Evolutionary conservation across 805 yeast genomes (phyloP), one percentile per base, ranked within the genome.

Genomic region (Candida coquimbonensis): DNA sequence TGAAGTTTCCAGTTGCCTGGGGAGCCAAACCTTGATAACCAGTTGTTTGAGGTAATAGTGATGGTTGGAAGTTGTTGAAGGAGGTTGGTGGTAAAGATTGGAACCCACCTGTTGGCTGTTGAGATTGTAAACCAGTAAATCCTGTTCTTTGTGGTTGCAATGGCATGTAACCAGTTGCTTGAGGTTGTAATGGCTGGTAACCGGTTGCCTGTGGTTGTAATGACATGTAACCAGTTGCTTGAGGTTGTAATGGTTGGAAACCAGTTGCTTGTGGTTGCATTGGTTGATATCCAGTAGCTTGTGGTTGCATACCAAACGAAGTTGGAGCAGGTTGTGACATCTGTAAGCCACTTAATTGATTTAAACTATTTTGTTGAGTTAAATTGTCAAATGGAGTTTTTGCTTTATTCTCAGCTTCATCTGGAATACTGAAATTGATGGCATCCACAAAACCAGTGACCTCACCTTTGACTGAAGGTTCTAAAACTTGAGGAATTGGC

Each of bases 371-470:
- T 51, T 51, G 38, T 14, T 50, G 59, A 9, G 56, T 39, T 48
- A 69, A 49, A 45, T 64, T 63, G 44, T 70, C 75, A 49, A 72
- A 72, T 8, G 75, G 74, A 11, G 74, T 70, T 44, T 56, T 63
- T 7, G 50, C 42, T 26, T 55, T 29, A 29, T 29, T 46, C 17
- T 54, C 53, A 16, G 52, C 54, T 4, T 66, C 69, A 50, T 82
- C 91, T 1, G 87, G 88, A 43, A 87, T 78, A 43, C 80, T 73
- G 60, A 89, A 83, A 56, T 80, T 85, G 56, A 91, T 90, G 29
- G 88, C 87, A 64, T 89, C 96, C 36, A 90, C 90, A 66, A 90
- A 85, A 49, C 93, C 83, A 49, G 81, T 77, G 12, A 91, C 96
- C 64, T 91, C 97, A 59, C 84, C 86, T 59, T 73, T 72, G 67